These are phyloP conservation scores for Trypanosoma grayi DNA, from an alignment of 208 protist genomes.

Conservation along the genomic window DNA sequence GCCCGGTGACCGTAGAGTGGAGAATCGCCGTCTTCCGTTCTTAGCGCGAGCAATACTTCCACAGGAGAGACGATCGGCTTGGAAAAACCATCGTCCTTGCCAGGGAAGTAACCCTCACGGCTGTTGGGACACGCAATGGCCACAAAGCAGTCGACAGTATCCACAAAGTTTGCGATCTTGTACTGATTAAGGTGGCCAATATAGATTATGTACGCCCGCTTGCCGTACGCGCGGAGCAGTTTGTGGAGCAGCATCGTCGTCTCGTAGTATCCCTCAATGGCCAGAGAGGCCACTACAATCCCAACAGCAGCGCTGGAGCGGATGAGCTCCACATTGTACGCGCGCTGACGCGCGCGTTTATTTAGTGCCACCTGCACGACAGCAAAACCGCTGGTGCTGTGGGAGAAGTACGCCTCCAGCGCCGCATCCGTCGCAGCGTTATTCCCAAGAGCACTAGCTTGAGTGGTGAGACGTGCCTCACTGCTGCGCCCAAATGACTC, in stretches of 20 bases:
- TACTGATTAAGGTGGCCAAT: constrained; percentile 92
- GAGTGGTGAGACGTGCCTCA: not conserved
- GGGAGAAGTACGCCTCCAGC: constrained; percentile 6
- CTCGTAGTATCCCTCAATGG: constrained; percentile 82
- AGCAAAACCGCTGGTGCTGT: not conserved
- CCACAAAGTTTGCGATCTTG: constrained; percentile 91
- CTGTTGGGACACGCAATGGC: constrained; percentile 86
- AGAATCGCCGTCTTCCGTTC: constrained; percentile 20
- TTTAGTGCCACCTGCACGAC: constrained; percentile 19
- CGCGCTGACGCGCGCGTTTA: constrained; percentile 63
- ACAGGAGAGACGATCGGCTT: constrained; percentile 88
- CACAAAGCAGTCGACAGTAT: constrained; percentile 88
- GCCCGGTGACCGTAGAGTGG: constrained; percentile 56
- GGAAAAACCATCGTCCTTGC: constrained; percentile 70
- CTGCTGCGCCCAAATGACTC: constrained; percentile 30
- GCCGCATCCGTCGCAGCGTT: not conserved
- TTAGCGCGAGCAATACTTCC: constrained; percentile 82
- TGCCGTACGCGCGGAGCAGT: constrained; percentile 61
- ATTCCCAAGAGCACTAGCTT: constrained; percentile 1
- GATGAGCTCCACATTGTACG: constrained; percentile 80
- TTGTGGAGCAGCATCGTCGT: constrained; percentile 67
- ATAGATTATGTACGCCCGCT: constrained; percentile 86
- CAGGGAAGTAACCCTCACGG: constrained; percentile 65
- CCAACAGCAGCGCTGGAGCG: constrained; percentile 74
- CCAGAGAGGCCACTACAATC: constrained; percentile 82